Base-by-base conservation (phyloP, 768 basidiomycete genomes). In the Baorangia bicolor region DNA sequence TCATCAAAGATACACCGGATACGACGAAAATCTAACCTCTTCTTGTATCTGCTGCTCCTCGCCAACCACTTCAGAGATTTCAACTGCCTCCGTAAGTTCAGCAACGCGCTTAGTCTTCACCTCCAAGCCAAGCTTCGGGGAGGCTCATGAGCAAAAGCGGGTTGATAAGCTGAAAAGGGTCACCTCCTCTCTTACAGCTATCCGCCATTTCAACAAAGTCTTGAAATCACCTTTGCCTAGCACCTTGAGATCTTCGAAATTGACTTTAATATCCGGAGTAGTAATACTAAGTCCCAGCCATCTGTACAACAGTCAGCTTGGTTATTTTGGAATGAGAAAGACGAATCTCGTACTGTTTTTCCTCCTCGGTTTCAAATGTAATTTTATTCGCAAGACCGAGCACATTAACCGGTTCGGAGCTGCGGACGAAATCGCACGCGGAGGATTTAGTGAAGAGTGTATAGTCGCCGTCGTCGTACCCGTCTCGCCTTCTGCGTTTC, bases 221-320 rank as follows among this genome's bases (percentile, higher is more conserved):
- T 98, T 98, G 78, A 99, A 99, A 68, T 99, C 97, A 28, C 95
- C 90, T 75, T 98, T 99, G 33, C 97, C 97, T 33, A 99, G 76
- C 5, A 99, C 97, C 70, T 96, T 98, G 61, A 99, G 78, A 78
- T 99, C 97, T 21, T 87, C 83, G 61, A 87, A 89, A 69, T 91
- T 93, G n/a, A 80, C 77, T 68, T 84, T 83, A 59, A 98, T 77
- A 50, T 98, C 96, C 0, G 77, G 69, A 2, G 89, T 88, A 21
- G 93, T 97, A 53, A 87, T 74, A 46, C 83, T 79, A 47, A 87
- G 73, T 48, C 76, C 77, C 31, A 89, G 71, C 91, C 97, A 96
- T 55, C 89, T 92, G 41, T 28, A 51, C 20, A 54, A 52, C 38
- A 35, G 30, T 23, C 59, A 31, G 60, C 38, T 54, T 41, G 25